Percentiles rank a stretch among this genome's conserved stretches.
Evolutionary conservation across 2,329 filamentous ascomycete species (phyloP).

Genomic region (Hymenoscyphus albidus): DNA sequence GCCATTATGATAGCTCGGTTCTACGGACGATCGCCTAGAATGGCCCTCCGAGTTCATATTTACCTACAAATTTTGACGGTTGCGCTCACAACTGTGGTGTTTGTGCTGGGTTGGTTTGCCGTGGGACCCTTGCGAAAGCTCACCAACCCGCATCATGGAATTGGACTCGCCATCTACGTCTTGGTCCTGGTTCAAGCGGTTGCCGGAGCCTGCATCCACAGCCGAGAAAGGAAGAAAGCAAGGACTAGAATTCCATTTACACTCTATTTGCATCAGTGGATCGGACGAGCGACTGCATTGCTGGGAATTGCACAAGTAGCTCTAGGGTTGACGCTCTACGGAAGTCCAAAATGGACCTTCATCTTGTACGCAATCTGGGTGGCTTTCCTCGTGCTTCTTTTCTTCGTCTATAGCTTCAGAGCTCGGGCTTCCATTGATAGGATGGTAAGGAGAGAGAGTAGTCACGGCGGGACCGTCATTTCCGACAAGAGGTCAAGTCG

Average conservation of each 20-base stretch:
- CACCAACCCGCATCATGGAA: constrained; percentile 81
- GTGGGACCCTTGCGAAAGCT: constrained; percentile 69
- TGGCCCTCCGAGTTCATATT: constrained; percentile 65
- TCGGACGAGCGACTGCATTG: constrained; percentile 72
- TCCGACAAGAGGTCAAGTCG: constrained; percentile 43
- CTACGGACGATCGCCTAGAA: constrained; percentile 57
- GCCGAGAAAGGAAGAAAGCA: constrained; percentile 40
- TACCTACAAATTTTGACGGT: constrained; percentile 70
- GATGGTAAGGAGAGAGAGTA: constrained; percentile 35
- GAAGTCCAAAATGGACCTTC: constrained; percentile 80
- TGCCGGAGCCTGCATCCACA: constrained; percentile 59
- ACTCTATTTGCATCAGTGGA: constrained; percentile 72
- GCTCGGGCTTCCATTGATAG: constrained; percentile 49
- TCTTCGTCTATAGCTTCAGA: constrained; percentile 76
- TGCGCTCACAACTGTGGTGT: constrained; percentile 64
- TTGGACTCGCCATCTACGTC: constrained; percentile 74
- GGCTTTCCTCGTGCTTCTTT: constrained; percentile 65
- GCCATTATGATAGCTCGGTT: constrained; percentile 74
- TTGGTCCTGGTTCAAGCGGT: constrained; percentile 68
- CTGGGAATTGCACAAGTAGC: constrained; percentile 85
- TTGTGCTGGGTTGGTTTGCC: constrained; percentile 73
- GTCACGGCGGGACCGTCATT: constrained; percentile 45
- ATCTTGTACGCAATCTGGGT: constrained; percentile 78
- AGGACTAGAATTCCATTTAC: constrained; percentile 38
- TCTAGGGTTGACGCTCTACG: constrained; percentile 85